phyloP scores from a whole-genome alignment of 306 rosid species.

The Oemleria cerasiformis region DNA sequence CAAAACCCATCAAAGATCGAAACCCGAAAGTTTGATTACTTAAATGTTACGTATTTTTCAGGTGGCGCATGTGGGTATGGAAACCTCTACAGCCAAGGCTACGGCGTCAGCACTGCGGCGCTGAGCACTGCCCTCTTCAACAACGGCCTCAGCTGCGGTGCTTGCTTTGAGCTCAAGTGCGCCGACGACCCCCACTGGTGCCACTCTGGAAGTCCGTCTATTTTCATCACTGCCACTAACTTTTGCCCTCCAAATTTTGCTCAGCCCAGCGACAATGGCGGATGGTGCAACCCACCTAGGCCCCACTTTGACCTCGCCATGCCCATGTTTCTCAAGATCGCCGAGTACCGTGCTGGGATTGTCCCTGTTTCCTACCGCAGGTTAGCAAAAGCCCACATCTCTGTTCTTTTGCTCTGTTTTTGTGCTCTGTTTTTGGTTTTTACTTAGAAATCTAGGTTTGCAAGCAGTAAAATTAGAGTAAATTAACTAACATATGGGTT shows the following conservation, averaged over 20 bases:
- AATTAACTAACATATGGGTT: no score
- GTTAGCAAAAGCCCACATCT: conserved; percentile 25
- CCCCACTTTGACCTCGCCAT: conserved; percentile 97
- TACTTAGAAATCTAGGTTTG: no score
- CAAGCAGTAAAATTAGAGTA: no score
- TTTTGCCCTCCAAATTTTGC: conserved; percentile 96
- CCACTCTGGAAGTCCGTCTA: conserved; percentile 91
- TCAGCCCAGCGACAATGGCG: conserved; percentile 89
- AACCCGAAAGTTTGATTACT: not conserved
- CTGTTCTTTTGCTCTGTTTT: conserved; percentile 5
- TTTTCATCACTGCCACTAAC: conserved; percentile 81
- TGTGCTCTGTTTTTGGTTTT: not conserved
- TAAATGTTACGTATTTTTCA: not conserved
- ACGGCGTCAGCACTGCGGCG: conserved; percentile 91
- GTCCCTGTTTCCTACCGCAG: conserved; percentile 92
- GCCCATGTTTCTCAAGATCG: conserved; percentile 98
- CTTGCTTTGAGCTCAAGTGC: conserved; percentile 90
- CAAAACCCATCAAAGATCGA: not conserved
- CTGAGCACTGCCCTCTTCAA: conserved; percentile 90
- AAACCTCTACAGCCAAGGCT: conserved; percentile 91
- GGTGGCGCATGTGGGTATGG: conserved; percentile 99
- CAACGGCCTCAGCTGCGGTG: conserved; percentile 84
- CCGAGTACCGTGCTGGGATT: conserved; percentile 97
- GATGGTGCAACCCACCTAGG: conserved; percentile 99
- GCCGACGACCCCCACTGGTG: conserved; percentile 73